Percentiles rank a stretch among this genome's conserved stretches.
These are phyloP conservation scores for Russula earlei DNA, from an alignment of 768 basidiomycete species.

Conservation along the genomic window DNA sequence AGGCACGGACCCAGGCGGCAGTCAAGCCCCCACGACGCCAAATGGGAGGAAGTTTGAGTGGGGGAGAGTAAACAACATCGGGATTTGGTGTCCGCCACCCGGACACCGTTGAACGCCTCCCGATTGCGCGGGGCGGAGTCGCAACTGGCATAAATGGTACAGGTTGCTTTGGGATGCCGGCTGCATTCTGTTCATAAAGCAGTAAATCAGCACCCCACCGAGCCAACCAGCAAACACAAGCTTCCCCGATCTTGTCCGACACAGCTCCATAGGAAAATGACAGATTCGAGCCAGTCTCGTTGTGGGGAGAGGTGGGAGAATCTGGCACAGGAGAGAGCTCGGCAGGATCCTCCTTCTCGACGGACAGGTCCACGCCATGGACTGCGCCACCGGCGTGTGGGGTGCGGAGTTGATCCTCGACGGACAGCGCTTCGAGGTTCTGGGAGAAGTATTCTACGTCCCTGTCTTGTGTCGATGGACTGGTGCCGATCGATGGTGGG, in stretches of 20 bases:
- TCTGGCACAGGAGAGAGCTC: conserved; percentile 16
- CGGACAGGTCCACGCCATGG: not conserved
- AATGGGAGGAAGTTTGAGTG: conserved; percentile 38
- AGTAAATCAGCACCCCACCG: conserved; percentile 81
- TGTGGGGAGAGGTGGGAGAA: conserved; percentile 24
- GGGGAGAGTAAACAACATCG: conserved; percentile 13
- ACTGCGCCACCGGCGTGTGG: not conserved
- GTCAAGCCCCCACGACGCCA: conserved; percentile 70
- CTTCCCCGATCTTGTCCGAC: conserved; percentile 87
- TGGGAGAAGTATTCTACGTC: conserved; percentile 1
- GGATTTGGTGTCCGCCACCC: not conserved
- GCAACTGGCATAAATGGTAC: not conserved
- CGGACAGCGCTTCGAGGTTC: conserved; percentile 3
- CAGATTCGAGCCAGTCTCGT: conserved; percentile 24
- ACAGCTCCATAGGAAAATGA: conserved; percentile 77
- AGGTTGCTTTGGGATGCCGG: conserved; percentile 2
- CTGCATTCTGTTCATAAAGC: conserved; percentile 41
- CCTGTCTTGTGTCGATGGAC: not conserved
- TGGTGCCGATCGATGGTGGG: not conserved
- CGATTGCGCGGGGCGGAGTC: conserved; percentile 3
- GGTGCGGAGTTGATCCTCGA: not conserved
- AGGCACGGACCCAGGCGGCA: conserved; percentile 62
- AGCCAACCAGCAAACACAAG: conserved; percentile 77
- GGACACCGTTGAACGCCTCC: conserved; percentile 11
- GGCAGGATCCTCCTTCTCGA: conserved; percentile 23